Evolutionary conservation across 2,329 filamentous ascomycete genomes (phyloP).

Genomic region (Colletotrichum sp.): DNA sequence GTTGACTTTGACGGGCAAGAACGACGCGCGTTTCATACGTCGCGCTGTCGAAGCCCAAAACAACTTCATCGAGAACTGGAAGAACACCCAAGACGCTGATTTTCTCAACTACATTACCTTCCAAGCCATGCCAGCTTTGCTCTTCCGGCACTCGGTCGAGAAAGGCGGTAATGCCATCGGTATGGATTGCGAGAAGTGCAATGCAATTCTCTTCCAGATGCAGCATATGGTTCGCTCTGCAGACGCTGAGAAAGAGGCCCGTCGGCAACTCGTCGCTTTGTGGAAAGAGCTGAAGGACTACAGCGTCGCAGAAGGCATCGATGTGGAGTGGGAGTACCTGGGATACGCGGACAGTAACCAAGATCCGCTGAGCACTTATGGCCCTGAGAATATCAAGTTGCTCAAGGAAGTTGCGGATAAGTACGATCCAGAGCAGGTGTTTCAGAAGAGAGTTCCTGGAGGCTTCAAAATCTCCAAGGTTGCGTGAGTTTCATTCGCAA

Average conservation of each 20-base stretch:
- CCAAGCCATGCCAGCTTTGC: neutral
- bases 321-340: conserved; percentile 23
- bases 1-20: neutral
- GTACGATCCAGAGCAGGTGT: conserved; percentile 37
- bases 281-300: neutral
- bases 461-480: conserved; percentile 21
- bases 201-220: neutral
- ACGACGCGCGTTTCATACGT: neutral
- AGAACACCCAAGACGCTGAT: neutral
- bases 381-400: conserved; percentile 34
- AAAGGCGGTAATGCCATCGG: neutral
- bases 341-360: conserved; percentile 45
- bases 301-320: neutral
- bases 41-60: neutral
- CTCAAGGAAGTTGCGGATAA: conserved; percentile 29
- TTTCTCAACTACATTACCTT: neutral
- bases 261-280: neutral
- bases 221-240: neutral
- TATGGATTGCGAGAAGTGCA: neutral
- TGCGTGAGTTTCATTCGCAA: neutral
- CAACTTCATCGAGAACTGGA: neutral
- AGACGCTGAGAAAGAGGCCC: neutral
- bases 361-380: conserved; percentile 39
- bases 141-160: neutral
- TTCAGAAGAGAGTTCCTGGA: conserved; percentile 30